phyloP scores from a whole-genome alignment of 106 monocot species.

The Allium sativum region DNA sequence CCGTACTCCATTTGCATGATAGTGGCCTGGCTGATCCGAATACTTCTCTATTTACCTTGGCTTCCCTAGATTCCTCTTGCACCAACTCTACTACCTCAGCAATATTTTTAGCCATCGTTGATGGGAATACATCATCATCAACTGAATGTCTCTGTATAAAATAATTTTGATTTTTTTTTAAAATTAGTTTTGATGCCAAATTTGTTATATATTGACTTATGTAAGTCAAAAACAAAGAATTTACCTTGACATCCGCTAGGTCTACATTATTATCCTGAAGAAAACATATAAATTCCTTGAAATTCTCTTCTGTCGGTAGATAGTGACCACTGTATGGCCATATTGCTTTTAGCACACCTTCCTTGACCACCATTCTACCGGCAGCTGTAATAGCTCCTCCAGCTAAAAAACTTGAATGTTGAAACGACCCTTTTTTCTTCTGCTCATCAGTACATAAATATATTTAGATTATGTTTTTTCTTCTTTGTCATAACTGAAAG shows the following conservation, averaged over 20 bases:
- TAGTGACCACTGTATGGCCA: slow-evolving; percentile 90
- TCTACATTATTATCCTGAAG: slow-evolving; percentile 54
- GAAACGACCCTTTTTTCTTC: slow-evolving; percentile 60
- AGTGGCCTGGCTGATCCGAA: slow-evolving; percentile 9
- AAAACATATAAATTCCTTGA: slow-evolving; percentile 68
- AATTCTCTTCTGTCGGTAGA: slow-evolving; percentile 80
- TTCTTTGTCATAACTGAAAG: not conserved
- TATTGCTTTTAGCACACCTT: slow-evolving; percentile 52
- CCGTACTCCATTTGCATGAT: slow-evolving; percentile 33
- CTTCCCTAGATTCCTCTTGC: no score
- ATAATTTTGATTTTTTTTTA: not conserved
- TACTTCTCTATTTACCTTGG: not conserved
- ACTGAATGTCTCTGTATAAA: slow-evolving; percentile 51
- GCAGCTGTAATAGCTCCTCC: slow-evolving; percentile 68
- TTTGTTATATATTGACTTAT: not conserved
- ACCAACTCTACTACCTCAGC: slow-evolving; percentile 1
- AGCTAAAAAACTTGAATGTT: slow-evolving; percentile 63
- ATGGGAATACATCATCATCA: slow-evolving; percentile 53
- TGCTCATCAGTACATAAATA: slow-evolving; percentile 12
- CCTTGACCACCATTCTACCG: slow-evolving; percentile 56
- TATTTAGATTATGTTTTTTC: not conserved
- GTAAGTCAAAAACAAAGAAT: not conserved
- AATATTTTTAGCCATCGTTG: slow-evolving; percentile 12
- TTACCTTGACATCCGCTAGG: slow-evolving; percentile 68
- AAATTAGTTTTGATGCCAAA: not conserved